These are phyloP conservation scores for Penicillium goetzii DNA, from an alignment of 495 filamentous ascomycete genomes.

Conservation along the genomic window DNA sequence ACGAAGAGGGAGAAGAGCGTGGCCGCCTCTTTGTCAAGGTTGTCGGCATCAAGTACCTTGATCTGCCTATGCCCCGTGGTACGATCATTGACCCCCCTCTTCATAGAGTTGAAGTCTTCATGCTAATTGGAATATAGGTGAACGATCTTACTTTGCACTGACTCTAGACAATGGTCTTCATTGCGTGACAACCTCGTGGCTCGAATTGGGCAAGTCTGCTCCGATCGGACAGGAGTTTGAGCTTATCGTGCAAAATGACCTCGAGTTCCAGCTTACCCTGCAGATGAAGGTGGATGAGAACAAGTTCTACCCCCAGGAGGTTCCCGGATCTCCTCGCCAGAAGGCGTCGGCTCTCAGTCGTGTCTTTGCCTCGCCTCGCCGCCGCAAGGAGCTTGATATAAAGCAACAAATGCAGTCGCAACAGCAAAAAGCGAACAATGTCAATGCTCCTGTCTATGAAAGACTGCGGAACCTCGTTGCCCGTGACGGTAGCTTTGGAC, in stretches of 20 bases:
- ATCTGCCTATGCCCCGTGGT: slow-evolving; percentile 90
- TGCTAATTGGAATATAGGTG: slow-evolving; percentile 57
- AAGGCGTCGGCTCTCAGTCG: slow-evolving; percentile 87
- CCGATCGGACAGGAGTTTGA: slow-evolving; percentile 99
- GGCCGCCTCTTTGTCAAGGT: slow-evolving; percentile 98
- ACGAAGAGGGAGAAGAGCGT: slow-evolving; percentile 81
- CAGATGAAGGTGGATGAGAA: slow-evolving; percentile 92
- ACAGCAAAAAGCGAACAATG: slow-evolving; percentile 69
- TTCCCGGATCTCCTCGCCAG: slow-evolving; percentile 58
- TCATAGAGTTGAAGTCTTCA: too few species aligned
- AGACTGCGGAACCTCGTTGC: slow-evolving; percentile 82
- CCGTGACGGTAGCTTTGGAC: slow-evolving; percentile 88
- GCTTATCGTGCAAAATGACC: slow-evolving; percentile 91
- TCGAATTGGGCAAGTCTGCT: slow-evolving; percentile 89
- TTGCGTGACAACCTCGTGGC: slow-evolving; percentile 94
- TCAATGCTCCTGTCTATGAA: slow-evolving; percentile 72
- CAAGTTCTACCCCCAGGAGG: slow-evolving; percentile 49
- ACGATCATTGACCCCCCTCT: slow-evolving; percentile 33
- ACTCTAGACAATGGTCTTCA: slow-evolving; percentile 97
- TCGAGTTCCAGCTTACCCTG: slow-evolving; percentile 95
- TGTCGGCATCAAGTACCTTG: slow-evolving; percentile 91
- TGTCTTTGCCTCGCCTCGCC: slow-evolving; percentile 91
- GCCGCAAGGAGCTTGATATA: slow-evolving; percentile 89
- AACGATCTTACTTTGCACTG: slow-evolving; percentile 88
- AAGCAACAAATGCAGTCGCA: slow-evolving; percentile 77